Percentiles rank a stretch among this genome's conserved stretches.
Evolutionary conservation across 2,329 filamentous ascomycete genomes (phyloP).

Genomic region (Leptosphaerulina australis): DNA sequence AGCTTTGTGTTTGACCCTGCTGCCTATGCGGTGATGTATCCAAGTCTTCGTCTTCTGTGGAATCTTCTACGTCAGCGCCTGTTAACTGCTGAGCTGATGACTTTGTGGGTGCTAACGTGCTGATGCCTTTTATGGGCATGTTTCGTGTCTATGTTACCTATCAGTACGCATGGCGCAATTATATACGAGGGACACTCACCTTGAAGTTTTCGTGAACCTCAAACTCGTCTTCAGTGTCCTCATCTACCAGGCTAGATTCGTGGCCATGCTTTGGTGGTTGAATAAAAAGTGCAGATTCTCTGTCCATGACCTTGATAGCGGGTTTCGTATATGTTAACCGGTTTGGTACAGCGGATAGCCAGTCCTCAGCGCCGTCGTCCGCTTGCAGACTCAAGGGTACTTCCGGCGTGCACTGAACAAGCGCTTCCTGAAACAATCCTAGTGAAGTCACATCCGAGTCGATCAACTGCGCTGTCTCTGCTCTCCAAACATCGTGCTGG

Average conservation of each 20-base stretch:
- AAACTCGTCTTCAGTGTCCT: slow-evolving; percentile 47
- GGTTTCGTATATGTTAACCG: slow-evolving; percentile 16
- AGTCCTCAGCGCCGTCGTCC: slow-evolving; percentile 20
- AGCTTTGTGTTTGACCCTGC: slow-evolving; percentile 20
- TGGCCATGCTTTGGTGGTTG: slow-evolving; percentile 11
- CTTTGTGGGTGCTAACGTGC: background rate
- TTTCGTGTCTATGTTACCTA: slow-evolving; percentile 23
- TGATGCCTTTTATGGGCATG: background rate
- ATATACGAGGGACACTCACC: slow-evolving; percentile 7
- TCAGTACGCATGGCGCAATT: background rate
- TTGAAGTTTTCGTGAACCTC: slow-evolving; percentile 44
- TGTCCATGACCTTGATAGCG: slow-evolving; percentile 17
- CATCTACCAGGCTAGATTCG: slow-evolving; percentile 28
- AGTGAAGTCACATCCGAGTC: slow-evolving; percentile 35
- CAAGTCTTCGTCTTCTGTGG: slow-evolving; percentile 49
- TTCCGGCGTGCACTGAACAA: slow-evolving; percentile 34
- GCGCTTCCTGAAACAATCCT: slow-evolving; percentile 43
- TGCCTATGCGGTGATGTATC: slow-evolving; percentile 41
- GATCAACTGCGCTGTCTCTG: slow-evolving; percentile 33
- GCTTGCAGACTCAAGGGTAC: slow-evolving; percentile 36
- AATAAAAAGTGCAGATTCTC: slow-evolving; percentile 6
- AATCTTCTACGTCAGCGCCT: slow-evolving; percentile 19
- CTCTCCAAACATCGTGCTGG: slow-evolving; percentile 55
- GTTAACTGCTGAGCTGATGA: background rate
- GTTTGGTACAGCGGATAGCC: slow-evolving; percentile 33